A percentile compares a stretch with the other conserved stretches of the same genome.
These are phyloP conservation scores for Globisporangium okanoganense DNA, from an alignment of 352 stramenopile species.

Conservation along the genomic window DNA sequence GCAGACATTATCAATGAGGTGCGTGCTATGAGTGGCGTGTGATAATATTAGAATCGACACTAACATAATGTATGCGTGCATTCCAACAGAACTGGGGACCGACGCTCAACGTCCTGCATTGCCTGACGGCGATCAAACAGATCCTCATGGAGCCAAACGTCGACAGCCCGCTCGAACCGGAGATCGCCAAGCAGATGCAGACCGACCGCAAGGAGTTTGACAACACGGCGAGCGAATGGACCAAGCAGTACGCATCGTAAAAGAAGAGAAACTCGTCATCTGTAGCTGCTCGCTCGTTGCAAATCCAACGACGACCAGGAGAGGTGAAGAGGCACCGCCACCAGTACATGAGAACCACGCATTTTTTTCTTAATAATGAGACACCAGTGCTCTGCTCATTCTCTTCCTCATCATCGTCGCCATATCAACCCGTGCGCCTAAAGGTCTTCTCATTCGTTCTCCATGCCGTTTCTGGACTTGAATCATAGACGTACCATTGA, in stretches of 20 bases:
- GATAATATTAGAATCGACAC: not conserved
- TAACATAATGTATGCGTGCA: not conserved
- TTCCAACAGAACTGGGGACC: conserved; percentile 90
- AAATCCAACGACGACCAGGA: not conserved
- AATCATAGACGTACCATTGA: not conserved
- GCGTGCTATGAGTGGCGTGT: not conserved
- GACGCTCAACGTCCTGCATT: conserved; percentile 93
- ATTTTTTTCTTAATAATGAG: not conserved
- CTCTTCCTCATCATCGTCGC: not conserved
- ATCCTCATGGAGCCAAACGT: conserved; percentile 93
- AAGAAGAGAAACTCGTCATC: not conserved
- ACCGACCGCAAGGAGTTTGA: conserved; percentile 93
- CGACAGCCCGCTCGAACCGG: conserved; percentile 96
- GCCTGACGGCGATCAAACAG: conserved; percentile 91
- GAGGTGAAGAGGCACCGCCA: not conserved
- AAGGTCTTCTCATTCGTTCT: not conserved
- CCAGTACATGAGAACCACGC: too few species aligned
- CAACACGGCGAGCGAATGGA: conserved; percentile 92
- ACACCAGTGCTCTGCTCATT: too few species aligned
- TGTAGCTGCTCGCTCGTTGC: not conserved
- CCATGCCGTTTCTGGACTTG: not conserved
- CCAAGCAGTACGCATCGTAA: conserved; percentile 87
- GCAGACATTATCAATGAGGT: conserved; percentile 92
- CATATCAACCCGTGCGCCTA: not conserved
- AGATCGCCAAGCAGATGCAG: conserved; percentile 93